phyloP scores from a whole-genome alignment of 2,329 filamentous ascomycete species.

The Neospermospora avenae region DNA sequence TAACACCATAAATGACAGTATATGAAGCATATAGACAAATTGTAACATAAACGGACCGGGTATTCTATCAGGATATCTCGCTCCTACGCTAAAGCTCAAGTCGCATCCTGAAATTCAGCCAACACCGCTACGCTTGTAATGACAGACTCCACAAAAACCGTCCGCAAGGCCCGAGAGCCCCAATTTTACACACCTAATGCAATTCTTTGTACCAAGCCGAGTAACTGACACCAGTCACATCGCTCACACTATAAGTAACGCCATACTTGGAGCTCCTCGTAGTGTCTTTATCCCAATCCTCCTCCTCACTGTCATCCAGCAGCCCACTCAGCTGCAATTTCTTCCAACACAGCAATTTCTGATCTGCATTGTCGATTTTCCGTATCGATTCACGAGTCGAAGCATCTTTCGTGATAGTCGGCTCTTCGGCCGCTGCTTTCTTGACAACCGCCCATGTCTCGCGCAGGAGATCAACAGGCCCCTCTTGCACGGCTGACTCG shows the following conservation, averaged over 20 bases:
- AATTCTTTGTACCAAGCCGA: slow-evolving; percentile 7
- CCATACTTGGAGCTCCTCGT: slow-evolving; percentile 6
- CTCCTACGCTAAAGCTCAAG: background rate
- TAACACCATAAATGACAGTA: background rate
- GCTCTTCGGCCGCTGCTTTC: slow-evolving; percentile 5
- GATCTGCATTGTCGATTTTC: slow-evolving; percentile 9
- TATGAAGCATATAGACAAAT: background rate
- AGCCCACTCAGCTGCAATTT: slow-evolving; percentile 4
- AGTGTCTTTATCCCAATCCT: slow-evolving; percentile 10
- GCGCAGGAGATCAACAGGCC: slow-evolving; percentile 5
- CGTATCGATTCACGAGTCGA: slow-evolving; percentile 7
- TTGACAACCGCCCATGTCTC: slow-evolving; percentile 9
- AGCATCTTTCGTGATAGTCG: background rate
- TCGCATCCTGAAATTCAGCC: background rate
- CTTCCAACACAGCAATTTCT: slow-evolving; percentile 9
- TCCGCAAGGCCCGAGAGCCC: background rate
- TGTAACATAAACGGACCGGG: background rate
- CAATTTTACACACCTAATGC: background rate
- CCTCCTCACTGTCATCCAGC: slow-evolving; percentile 7
- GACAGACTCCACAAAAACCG: background rate
- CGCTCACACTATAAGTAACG: slow-evolving; percentile 8
- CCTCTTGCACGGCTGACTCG: slow-evolving; percentile 8
- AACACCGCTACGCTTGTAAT: background rate
- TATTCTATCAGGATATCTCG: background rate
- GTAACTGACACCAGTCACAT: slow-evolving; percentile 8